Evolutionary conservation across 192 early-diverging fungal genomes (phyloP), one percentile per base, ranked within the genome.

Genomic region (Lunasporangiospora selenospora): DNA sequence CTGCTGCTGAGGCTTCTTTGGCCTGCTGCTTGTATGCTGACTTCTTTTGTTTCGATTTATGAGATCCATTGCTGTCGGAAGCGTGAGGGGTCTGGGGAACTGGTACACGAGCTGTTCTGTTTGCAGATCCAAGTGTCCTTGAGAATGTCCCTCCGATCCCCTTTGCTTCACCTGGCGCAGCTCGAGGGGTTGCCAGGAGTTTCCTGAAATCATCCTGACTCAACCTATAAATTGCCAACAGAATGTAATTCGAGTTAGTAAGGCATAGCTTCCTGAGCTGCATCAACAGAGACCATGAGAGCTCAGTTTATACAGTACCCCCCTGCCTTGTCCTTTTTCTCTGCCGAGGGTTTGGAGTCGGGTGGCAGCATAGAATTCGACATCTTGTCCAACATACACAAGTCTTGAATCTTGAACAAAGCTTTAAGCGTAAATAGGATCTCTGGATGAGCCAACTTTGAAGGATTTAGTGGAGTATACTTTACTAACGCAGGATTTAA

Each of bases 181-280:
- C 53, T 6, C 90, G 82, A 15, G 92, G 92, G 7, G 92, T 93
- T 26, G 86, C 77, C 26, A 93, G 62, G 27, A 93, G 75, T 44
- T 85, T 90, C 24, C 92, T 77, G 59, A 93, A 93, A 55, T 93
- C 92, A 57, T 93, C 90, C 62, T 93, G 92, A 26, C 75, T 87
- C 34, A 92, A 52, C 19, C 88, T 85, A 56, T 50, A 26, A 31
- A 18, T 9, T 7, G 13, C 11, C n/a, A 36, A 29, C 26, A 23
- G n/a, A n/a, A n/a, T n/a, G n/a, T n/a, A n/a, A n/a, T n/a, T n/a
- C n/a, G n/a, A n/a, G n/a, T n/a, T n/a, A n/a, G n/a, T n/a, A n/a
- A n/a, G n/a, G n/a, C n/a, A n/a, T n/a, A n/a, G n/a, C n/a, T n/a
- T n/a, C n/a, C n/a, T n/a, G n/a, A n/a, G n/a, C n/a, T n/a, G n/a